Evolutionary conservation across 768 basidiomycete genomes (phyloP).

Genomic region (Tephrocybe sp.): DNA sequence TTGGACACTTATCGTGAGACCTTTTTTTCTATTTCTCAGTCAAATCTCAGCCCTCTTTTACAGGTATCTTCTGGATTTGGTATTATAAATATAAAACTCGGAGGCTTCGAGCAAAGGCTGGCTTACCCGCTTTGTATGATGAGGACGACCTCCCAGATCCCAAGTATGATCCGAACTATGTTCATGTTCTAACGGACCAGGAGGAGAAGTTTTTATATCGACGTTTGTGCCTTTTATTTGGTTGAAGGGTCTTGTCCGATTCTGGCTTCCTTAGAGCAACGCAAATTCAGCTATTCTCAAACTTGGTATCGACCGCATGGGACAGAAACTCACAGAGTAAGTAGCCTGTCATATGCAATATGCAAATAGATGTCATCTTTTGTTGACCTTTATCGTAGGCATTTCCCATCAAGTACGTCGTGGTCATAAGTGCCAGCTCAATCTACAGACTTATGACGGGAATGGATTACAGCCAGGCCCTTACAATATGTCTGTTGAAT

Average conservation of each 20-base stretch:
- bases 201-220: constrained; percentile 64
- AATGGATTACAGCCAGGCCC: constrained; percentile 45
- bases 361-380: background rate
- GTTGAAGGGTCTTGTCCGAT: background rate
- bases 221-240: constrained; percentile 40
- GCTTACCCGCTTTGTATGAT: constrained; percentile 68
- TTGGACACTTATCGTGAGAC: constrained; percentile 72
- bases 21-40: background rate
- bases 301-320: constrained; percentile 90
- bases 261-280: constrained; percentile 47
- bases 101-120: constrained; percentile 55
- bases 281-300: constrained; percentile 64
- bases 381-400: constrained; percentile 39
- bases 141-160: constrained; percentile 83
- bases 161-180: constrained; percentile 62
- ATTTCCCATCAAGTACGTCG: constrained; percentile 60
- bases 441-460: background rate
- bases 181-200: constrained; percentile 64
- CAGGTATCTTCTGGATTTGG: constrained; percentile 76
- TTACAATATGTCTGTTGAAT: constrained; percentile 69
- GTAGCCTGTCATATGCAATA: constrained; percentile 12
- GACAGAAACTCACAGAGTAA: constrained; percentile 72
- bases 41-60: background rate
- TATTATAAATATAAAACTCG: constrained; percentile 62
- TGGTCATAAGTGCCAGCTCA: background rate